phyloP scores from a whole-genome alignment of 371 early-diverging fungal species.

The Mucor indicus region DNA sequence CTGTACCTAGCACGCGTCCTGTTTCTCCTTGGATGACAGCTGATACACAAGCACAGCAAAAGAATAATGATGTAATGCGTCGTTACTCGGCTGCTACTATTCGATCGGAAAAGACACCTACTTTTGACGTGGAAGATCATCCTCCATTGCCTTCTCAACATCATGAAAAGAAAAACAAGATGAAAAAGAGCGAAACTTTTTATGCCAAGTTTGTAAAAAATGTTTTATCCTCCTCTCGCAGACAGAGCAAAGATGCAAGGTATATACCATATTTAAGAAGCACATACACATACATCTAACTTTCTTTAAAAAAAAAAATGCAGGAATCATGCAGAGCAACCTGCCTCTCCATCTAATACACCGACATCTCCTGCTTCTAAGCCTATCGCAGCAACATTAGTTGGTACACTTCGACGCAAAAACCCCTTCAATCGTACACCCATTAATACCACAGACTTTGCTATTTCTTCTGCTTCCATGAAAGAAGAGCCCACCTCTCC shows the following conservation, averaged over 20 bases:
- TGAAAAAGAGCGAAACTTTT: constrained; percentile 45
- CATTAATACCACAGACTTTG: constrained; percentile 14
- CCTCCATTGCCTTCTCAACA: constrained; percentile 26
- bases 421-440: constrained; percentile 30
- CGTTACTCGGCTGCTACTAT: constrained; percentile 24
- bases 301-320: no score
- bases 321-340: not conserved
- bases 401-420: constrained; percentile 40
- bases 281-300: no score
- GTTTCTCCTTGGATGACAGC: constrained; percentile 22
- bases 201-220: constrained; percentile 36
- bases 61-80: constrained; percentile 4
- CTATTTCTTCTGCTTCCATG: constrained; percentile 11
- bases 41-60: not conserved
- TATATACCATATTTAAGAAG: no score
- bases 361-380: constrained; percentile 3
- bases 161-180: constrained; percentile 10
- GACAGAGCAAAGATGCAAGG: no score
- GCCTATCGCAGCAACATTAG: constrained; percentile 12
- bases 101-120: constrained; percentile 14
- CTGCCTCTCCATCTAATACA: constrained; percentile 2
- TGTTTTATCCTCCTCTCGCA: no score
- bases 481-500: constrained; percentile 13
- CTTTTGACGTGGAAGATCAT: constrained; percentile 5
- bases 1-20: constrained; percentile 6